Conservation (phyloP, 2,329 filamentous ascomycete genomes). For the Penicillium sp. region DNA sequence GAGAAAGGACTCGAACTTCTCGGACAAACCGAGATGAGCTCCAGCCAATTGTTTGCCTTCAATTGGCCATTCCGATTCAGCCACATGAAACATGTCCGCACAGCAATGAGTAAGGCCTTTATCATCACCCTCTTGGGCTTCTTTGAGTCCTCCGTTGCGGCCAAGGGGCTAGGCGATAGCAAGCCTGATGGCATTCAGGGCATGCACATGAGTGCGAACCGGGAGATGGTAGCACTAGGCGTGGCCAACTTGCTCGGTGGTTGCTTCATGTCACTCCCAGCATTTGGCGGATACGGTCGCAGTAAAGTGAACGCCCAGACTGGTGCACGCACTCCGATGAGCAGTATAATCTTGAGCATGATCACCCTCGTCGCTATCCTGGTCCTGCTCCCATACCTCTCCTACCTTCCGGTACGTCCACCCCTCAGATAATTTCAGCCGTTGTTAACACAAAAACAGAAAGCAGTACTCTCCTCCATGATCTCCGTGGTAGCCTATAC, state of each 20-base stretch:
- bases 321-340: slow-evolving; percentile 90
- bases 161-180: slow-evolving; percentile 75
- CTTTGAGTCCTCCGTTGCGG: slow-evolving; percentile 95
- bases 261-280: slow-evolving; percentile 88
- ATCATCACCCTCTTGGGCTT: slow-evolving; percentile 95
- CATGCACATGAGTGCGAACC: slow-evolving; percentile 83
- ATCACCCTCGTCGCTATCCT: slow-evolving; percentile 80
- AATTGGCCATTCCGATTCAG: slow-evolving; percentile 79
- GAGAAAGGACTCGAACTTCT: slow-evolving; percentile 77
- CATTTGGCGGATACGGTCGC: slow-evolving; percentile 93
- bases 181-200: slow-evolving; percentile 69
- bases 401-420: slow-evolving; percentile 82
- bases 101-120: slow-evolving; percentile 87
- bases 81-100: slow-evolving; percentile 79
- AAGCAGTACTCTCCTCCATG: slow-evolving; percentile 90
- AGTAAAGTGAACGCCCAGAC: slow-evolving; percentile 95
- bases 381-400: slow-evolving; percentile 86
- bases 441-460: slow-evolving; percentile 53
- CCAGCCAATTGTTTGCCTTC: slow-evolving; percentile 73
- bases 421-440: background rate
- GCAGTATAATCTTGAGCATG: slow-evolving; percentile 79
- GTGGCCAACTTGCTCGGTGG: slow-evolving; percentile 88
- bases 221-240: slow-evolving; percentile 89
- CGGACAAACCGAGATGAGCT: slow-evolving; percentile 73
- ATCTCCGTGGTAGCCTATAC: slow-evolving; percentile 95